phyloP scores from a whole-genome alignment of 257 asterid genomes.

The Oldenlandia corymbosa region DNA sequence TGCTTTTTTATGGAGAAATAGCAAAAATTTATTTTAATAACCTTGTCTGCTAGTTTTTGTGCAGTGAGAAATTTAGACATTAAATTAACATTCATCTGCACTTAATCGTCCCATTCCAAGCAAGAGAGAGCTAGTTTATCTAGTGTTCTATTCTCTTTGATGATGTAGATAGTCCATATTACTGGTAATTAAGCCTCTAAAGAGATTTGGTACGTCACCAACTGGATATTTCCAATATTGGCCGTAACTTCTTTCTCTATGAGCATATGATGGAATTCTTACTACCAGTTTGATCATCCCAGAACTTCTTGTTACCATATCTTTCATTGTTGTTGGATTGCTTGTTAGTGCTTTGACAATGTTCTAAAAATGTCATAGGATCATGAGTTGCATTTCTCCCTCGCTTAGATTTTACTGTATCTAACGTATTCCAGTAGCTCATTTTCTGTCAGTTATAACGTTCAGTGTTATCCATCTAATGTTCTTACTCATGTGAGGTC shows the following conservation, averaged over 20 bases:
- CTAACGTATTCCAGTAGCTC: background rate
- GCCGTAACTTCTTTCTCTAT: too few species aligned
- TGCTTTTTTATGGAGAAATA: too few species aligned
- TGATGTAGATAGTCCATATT: too few species aligned
- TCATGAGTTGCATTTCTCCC: background rate
- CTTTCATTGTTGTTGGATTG: background rate
- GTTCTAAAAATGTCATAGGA: background rate
- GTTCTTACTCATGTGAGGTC: background rate
- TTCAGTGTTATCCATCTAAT: background rate
- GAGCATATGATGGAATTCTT: too few species aligned
- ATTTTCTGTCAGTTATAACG: background rate
- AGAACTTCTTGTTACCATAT: background rate
- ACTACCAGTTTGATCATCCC: background rate
- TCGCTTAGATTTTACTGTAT: background rate
- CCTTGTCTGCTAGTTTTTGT: too few species aligned
- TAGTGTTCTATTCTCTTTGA: too few species aligned
- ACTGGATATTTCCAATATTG: too few species aligned
- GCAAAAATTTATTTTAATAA: too few species aligned
- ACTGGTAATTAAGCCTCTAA: background rate
- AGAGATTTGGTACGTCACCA: background rate
- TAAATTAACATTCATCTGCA: too few species aligned
- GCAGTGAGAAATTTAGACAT: too few species aligned
- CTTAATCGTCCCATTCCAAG: too few species aligned
- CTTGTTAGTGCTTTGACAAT: background rate
- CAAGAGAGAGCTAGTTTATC: too few species aligned